A percentile compares a stretch with the other conserved stretches of the same genome.
phyloP scores from a whole-genome alignment of 1,284 basidiomycete species.

The Coniophora puteana region DNA sequence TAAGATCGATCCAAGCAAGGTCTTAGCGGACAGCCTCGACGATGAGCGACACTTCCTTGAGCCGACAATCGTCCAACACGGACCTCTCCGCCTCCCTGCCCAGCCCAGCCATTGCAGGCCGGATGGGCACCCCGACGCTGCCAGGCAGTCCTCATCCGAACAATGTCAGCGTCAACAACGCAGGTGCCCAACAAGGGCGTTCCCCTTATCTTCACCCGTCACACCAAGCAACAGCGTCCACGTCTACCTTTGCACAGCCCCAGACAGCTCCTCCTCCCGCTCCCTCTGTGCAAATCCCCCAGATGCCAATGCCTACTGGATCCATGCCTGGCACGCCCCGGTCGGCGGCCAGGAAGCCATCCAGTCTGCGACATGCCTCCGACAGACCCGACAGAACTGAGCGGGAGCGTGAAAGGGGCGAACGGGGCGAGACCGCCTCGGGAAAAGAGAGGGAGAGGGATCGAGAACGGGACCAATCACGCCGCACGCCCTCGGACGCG shows the following conservation, averaged over 20 bases:
- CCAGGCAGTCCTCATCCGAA: too few species aligned
- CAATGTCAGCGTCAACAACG: too few species aligned
- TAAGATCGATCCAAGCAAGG: too few species aligned
- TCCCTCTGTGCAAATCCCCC: background rate
- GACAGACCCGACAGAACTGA: too few species aligned
- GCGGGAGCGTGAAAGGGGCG: too few species aligned
- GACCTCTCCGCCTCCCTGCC: too few species aligned
- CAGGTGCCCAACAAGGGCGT: too few species aligned
- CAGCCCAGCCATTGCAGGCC: too few species aligned
- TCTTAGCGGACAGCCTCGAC: too few species aligned
- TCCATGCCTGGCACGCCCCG: slow-evolving; percentile 25
- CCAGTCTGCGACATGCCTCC: slow-evolving; percentile 23
- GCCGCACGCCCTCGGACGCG: slow-evolving; percentile 11
- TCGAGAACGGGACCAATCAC: slow-evolving; percentile 7
- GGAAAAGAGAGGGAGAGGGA: slow-evolving; percentile 10
- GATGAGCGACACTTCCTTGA: too few species aligned
- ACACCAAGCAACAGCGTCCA: slow-evolving; percentile 27
- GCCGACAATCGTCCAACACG: too few species aligned
- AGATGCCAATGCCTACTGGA: slow-evolving; percentile 10
- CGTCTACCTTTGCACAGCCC: slow-evolving; percentile 23
- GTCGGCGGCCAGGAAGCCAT: slow-evolving; percentile 23
- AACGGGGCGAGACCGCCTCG: background rate
- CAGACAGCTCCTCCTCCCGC: slow-evolving; percentile 6
- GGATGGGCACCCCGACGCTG: too few species aligned
- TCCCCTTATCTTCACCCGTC: slow-evolving; percentile 26